phyloP scores from a whole-genome alignment of 192 early-diverging fungal genomes.

The Gonapodya sp. region DNA sequence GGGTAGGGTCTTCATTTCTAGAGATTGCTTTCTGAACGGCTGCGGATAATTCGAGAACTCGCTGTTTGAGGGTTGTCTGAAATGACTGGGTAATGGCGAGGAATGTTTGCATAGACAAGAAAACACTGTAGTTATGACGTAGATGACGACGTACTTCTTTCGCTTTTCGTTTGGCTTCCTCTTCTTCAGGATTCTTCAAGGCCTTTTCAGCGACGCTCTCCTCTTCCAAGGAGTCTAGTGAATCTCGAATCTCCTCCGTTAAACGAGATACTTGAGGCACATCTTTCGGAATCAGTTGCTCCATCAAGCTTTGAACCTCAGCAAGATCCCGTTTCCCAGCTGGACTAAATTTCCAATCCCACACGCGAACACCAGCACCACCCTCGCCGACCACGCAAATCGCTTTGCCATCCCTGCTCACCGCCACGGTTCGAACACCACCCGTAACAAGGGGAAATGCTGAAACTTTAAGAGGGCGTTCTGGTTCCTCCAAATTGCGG shows the following conservation, averaged over 20 bases:
- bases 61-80: constrained; percentile 24
- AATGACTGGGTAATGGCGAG: constrained; percentile 19
- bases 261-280: neutral
- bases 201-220: neutral
- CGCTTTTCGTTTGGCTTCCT: constrained; percentile 8
- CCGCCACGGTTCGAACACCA: constrained; percentile 25
- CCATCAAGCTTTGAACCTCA: constrained; percentile 22
- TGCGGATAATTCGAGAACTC: constrained; percentile 22
- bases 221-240: neutral
- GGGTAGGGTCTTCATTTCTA: constrained; percentile 31
- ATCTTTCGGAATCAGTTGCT: constrained; percentile 15
- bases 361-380: constrained; percentile 24
- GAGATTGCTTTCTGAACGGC: neutral
- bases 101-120: neutral
- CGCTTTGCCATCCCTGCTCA: constrained; percentile 24
- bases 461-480: constrained; percentile 28
- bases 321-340: constrained; percentile 27
- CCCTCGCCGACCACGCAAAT: constrained; percentile 32
- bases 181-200: neutral
- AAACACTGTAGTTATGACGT: neutral
- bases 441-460: constrained; percentile 31
- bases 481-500: constrained; percentile 38
- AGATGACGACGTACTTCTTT: constrained; percentile 8
- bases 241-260: constrained; percentile 16
- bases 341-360: constrained; percentile 37